Evolutionary conservation across 2,329 filamentous ascomycete species (phyloP), one percentile per base, ranked within the genome.

Genomic region (Aurifilum marmelostoma): DNA sequence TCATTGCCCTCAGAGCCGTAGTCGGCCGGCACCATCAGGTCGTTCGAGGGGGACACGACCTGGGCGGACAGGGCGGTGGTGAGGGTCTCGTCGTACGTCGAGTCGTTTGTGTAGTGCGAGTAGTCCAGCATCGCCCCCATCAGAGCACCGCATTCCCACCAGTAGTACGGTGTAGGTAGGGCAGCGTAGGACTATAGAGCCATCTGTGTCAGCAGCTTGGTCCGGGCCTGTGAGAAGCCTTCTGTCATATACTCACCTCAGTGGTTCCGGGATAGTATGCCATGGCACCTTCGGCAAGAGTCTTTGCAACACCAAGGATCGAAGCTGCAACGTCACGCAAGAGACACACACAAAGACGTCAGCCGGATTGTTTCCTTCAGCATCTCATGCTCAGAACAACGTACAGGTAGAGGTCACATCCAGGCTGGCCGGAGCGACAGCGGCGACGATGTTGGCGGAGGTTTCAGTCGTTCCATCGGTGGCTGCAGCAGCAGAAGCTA

Each of bases 111-210:
- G 75, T 86, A 88, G 75, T 90, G 84, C 71, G 88, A 91, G 76
- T 92, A 92, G 77, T 92, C 88, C 39, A 92, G 79, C 83, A 92
- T 85, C 43, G 85, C 81, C n/a, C 89, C 89, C 84, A 89, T 90
- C 69, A 89, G 83, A 9, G 88, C 88, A 63, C 89, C 89, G 47
- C 83, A 82, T 73, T 89, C 85, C 89, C 88, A 91, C 87, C 87
- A 90, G 80, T 88, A 93, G 75, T 91, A 90, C 32, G 90, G 90
- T 37, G 83, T 77, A 3, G 88, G 87, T 41, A 94, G 83, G 73
- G 91, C 86, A 65, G 84, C 89, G 58, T 90, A 84, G 11, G 84
- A 84, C 78, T 88, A 39, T 60, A 39, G 29, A 60, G 66, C 12
- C 1, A 8, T 34, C 4, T 34, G 18, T 62, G 56, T 70, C 7